Evolutionary conservation across 306 rosid genomes (phyloP).

Genomic region (Oxytropis ochrocephala): DNA sequence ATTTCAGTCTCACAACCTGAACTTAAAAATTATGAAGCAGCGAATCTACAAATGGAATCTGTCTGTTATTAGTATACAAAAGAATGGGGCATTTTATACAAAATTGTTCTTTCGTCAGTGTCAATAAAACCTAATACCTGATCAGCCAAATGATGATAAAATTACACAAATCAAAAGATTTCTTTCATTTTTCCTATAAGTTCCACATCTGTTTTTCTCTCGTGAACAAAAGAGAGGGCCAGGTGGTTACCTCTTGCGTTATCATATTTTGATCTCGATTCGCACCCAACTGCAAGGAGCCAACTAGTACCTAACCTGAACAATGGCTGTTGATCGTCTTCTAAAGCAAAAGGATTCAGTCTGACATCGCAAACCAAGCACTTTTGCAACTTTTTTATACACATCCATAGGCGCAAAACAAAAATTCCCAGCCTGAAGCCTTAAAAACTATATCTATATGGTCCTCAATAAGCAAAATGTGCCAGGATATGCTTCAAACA

Average conservation of each 20-base stretch:
- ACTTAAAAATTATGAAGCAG: slow-evolving; percentile 11
- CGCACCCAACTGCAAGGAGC: slow-evolving; percentile 2
- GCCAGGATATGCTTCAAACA: slow-evolving; percentile 36
- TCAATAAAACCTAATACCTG: slow-evolving; percentile 20
- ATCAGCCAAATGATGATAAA: slow-evolving; percentile 20
- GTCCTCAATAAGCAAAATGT: slow-evolving; percentile 18
- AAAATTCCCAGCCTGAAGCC: slow-evolving; percentile 15
- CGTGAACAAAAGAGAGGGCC: neutral
- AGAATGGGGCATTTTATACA: slow-evolving; percentile 34
- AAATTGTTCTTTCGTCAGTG: slow-evolving; percentile 11
- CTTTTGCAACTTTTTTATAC: slow-evolving; percentile 14
- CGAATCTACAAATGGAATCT: slow-evolving; percentile 19
- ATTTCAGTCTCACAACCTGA: neutral
- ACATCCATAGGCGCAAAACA: slow-evolving; percentile 5
- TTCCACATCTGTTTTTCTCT: slow-evolving; percentile 1
- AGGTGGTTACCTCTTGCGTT: neutral
- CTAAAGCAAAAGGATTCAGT: slow-evolving; percentile 13
- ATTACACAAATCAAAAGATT: slow-evolving; percentile 14
- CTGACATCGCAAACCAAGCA: slow-evolving; percentile 20
- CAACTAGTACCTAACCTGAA: slow-evolving; percentile 11
- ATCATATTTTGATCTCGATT: slow-evolving; percentile 7
- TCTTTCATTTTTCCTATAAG: slow-evolving; percentile 12
- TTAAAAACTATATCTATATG: slow-evolving; percentile 15
- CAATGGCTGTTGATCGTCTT: slow-evolving; percentile 13
- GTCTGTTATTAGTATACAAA: slow-evolving; percentile 27